phyloP scores from a whole-genome alignment of 805 yeast genomes.

The Yarrowia sp. region DNA sequence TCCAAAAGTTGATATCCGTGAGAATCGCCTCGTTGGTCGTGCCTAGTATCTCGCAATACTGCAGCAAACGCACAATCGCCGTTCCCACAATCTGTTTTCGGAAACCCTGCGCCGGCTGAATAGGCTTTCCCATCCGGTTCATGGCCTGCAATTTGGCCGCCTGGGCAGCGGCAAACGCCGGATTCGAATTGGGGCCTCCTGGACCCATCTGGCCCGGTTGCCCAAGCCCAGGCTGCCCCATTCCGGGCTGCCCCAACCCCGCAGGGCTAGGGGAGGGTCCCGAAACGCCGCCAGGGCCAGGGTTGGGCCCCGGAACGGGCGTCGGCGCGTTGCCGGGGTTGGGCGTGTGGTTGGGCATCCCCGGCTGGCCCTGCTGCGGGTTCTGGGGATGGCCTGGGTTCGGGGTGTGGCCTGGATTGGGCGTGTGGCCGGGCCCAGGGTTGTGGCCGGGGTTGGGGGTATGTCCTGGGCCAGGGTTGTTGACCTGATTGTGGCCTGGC shows the following conservation, averaged over 20 bases:
- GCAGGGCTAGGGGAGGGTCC: not conserved
- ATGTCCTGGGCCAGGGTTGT: not conserved
- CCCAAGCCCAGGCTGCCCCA: not conserved
- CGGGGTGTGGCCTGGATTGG: not conserved
- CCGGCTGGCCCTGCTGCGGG: not conserved
- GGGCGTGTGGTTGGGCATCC: not conserved
- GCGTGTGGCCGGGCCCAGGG: not conserved
- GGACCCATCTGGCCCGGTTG: not conserved
- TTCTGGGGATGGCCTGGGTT: not conserved
- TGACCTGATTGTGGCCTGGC: not conserved
- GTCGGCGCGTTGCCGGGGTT: not conserved
- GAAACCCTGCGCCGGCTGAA: slow-evolving; percentile 34
- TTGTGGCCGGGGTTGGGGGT: not conserved
- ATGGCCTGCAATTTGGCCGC: slow-evolving; percentile 19
- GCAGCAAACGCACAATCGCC: slow-evolving; percentile 51
- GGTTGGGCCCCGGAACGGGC: not conserved
- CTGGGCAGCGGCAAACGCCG: slow-evolving; percentile 23
- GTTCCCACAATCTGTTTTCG: slow-evolving; percentile 42
- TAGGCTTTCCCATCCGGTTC: slow-evolving; percentile 22
- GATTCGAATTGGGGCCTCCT: not conserved
- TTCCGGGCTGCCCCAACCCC: not conserved
- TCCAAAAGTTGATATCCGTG: slow-evolving; percentile 49
- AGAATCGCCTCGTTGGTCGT: slow-evolving; percentile 43
- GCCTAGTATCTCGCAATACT: slow-evolving; percentile 48
- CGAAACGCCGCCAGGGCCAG: not conserved